Conservation (phyloP, 192 early-diverging fungal genomes). For the Linnemannia exigua region DNA sequence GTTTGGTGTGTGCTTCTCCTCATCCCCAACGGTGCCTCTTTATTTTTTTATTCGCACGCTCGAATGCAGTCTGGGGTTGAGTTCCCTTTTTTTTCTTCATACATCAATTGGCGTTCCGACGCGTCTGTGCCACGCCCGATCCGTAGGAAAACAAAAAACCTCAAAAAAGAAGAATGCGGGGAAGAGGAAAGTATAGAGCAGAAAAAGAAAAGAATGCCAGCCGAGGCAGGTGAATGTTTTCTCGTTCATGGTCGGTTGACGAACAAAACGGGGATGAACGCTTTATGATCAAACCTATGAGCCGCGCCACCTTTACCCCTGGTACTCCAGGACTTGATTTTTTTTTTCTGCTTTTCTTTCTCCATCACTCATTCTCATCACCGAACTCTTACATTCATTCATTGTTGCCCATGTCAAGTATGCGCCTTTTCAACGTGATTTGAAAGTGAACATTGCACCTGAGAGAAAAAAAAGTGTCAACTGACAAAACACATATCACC, state of each 20-base stretch:
- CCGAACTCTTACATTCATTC: neutral
- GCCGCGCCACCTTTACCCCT: neutral
- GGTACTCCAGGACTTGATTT: neutral
- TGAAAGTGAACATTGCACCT: neutral
- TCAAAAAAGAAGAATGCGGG: conserved; percentile 4
- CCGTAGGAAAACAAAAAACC: neutral
- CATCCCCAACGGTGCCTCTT: neutral
- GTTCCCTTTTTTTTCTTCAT: neutral
- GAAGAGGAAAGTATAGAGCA: neutral
- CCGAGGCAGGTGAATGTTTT: neutral
- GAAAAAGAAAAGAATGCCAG: neutral
- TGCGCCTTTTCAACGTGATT: too few species aligned
- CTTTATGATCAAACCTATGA: neutral
- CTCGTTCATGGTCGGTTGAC: neutral
- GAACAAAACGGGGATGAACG: neutral
- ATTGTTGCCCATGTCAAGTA: neutral
- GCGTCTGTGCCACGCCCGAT: conserved; percentile 2
- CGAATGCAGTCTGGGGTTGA: neutral
- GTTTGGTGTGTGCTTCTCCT: too few species aligned
- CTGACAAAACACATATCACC: neutral
- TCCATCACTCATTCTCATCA: neutral
- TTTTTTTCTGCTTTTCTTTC: neutral
- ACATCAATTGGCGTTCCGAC: neutral
- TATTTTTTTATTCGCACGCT: neutral
- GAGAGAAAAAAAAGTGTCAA: neutral